Base-by-base conservation (phyloP, 441 rosid genomes). In the Daphne laureola region DNA sequence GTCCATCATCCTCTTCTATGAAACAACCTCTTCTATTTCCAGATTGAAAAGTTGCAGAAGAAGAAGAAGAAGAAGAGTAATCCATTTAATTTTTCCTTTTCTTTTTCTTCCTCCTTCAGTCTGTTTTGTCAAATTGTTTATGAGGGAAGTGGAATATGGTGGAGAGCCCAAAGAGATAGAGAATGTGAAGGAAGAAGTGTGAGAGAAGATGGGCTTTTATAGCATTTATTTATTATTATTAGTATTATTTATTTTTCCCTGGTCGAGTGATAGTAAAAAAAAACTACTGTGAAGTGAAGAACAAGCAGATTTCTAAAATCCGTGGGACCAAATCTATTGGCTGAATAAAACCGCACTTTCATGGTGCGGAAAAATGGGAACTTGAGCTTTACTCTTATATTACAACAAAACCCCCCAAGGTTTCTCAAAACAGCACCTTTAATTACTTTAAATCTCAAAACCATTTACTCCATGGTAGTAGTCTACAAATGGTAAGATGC, bases 1-100 rank as follows among this genome's bases (percentile, higher is more conserved):
- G 53, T 13, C 86, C 86, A 58, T 76, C 73, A 49, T 83, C 84
- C 40, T 74, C 82, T 26, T 68, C 79, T 0, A 60, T 31, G 49
- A 80, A 78, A 66, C 79, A 80, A 63, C 73, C 62, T 49, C 75
- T 71, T 47, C 64, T 72, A 31, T 31, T 31, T 9, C 38, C 38
- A 31, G 8, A 21, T 21, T 2, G 25, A 21, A 21, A 2, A 7
- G 56, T 27, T 6, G 55, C 6, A 9, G 49, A 36, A 38, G 8
- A 31, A 31, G 38, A 7, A 3, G 41, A 6, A 1, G 53, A 25
- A 15, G 51, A 17, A 21, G 25, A 21, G 25, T 21, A 21, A 3
- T 58, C 61, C 73, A 71, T 71, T 31, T 27, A 21, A 3, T 21
- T 21, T 21, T 21, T 18, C 3, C 3, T 3, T 3, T 18, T 18